Evolutionary conservation across 2,329 filamentous ascomycete genomes (phyloP).

Genomic region (Zalaria obscura): DNA sequence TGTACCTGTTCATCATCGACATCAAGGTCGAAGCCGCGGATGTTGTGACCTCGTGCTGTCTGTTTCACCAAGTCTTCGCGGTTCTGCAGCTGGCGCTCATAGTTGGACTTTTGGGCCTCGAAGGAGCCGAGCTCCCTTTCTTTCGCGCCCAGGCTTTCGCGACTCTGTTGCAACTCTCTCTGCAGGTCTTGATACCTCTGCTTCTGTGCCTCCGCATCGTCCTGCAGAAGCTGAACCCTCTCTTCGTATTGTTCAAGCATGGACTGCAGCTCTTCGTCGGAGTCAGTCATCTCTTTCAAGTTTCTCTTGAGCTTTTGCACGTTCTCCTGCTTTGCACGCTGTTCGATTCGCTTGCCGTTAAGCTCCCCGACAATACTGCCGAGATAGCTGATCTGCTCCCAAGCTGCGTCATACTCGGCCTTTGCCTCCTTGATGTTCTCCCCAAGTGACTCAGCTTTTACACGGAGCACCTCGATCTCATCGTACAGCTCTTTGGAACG

Average conservation of each 20-base stretch:
- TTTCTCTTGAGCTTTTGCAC: constrained; percentile 56
- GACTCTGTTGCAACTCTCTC: constrained; percentile 32
- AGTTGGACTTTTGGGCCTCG: constrained; percentile 74
- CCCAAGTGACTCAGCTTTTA: constrained; percentile 14
- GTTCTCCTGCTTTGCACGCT: constrained; percentile 53
- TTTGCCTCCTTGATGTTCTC: constrained; percentile 19
- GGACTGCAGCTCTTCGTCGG: constrained; percentile 59
- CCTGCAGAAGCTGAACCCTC: constrained; percentile 48
- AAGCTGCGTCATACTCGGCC: constrained; percentile 48
- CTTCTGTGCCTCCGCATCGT: constrained; percentile 46
- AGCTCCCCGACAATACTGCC: constrained; percentile 62
- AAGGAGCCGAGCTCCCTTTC: constrained; percentile 57
- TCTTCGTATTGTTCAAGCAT: constrained; percentile 67
- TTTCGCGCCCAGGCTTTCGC: constrained; percentile 28
- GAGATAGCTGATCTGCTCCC: constrained; percentile 59
- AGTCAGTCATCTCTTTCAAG: constrained; percentile 63
- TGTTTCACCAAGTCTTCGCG: constrained; percentile 65
- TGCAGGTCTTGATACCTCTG: constrained; percentile 52
- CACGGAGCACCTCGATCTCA: constrained; percentile 14
- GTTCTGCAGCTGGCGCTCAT: constrained; percentile 62
- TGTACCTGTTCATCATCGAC: constrained; percentile 59
- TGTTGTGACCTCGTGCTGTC: constrained; percentile 59
- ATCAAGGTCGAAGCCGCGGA: constrained; percentile 73
- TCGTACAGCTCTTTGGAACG: constrained; percentile 48
- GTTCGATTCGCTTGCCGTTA: constrained; percentile 61